phyloP scores from a whole-genome alignment of 2,329 filamentous ascomycete genomes.

The Xylariaceae sp. region DNA sequence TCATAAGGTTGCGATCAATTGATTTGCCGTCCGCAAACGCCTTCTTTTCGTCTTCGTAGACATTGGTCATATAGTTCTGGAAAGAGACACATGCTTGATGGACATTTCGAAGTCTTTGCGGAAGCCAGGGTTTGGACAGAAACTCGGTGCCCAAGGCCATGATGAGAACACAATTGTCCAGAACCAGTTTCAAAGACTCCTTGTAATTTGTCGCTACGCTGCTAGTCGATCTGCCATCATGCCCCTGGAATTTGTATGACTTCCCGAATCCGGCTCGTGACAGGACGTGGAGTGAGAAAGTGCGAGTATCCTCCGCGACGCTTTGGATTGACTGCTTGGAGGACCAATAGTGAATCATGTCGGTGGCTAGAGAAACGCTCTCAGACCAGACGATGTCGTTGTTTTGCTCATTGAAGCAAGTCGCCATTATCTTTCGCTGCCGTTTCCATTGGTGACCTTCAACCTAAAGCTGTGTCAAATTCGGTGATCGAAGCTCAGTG shows the following conservation, averaged over 20 bases:
- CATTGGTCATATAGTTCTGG: slow-evolving; percentile 32
- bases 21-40: slow-evolving; percentile 11
- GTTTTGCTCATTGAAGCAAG: slow-evolving; percentile 36
- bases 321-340: slow-evolving; percentile 21
- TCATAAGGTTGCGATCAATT: slow-evolving; percentile 22
- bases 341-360: slow-evolving; percentile 37
- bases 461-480: slow-evolving; percentile 2
- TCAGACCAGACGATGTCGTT: slow-evolving; percentile 37
- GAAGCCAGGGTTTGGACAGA: slow-evolving; percentile 29
- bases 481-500: neutral
- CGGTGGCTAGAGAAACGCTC: slow-evolving; percentile 22
- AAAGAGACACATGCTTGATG: slow-evolving; percentile 32
- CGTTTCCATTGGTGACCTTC: slow-evolving; percentile 25
- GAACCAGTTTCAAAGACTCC: slow-evolving; percentile 31
- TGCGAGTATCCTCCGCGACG: slow-evolving; percentile 32
- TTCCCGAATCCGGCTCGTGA: slow-evolving; percentile 37
- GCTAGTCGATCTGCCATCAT: slow-evolving; percentile 21
- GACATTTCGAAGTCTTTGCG: slow-evolving; percentile 18
- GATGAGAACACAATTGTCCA: slow-evolving; percentile 38
- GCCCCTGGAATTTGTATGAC: slow-evolving; percentile 35
- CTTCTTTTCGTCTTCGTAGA: slow-evolving; percentile 38
- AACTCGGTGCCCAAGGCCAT: slow-evolving; percentile 32
- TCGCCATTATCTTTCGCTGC: slow-evolving; percentile 31
- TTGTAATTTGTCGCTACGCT: slow-evolving; percentile 30
- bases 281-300: slow-evolving; percentile 34